Conservation (phyloP, 2,329 filamentous ascomycete species). For the Herpotrichia juniperi region DNA sequence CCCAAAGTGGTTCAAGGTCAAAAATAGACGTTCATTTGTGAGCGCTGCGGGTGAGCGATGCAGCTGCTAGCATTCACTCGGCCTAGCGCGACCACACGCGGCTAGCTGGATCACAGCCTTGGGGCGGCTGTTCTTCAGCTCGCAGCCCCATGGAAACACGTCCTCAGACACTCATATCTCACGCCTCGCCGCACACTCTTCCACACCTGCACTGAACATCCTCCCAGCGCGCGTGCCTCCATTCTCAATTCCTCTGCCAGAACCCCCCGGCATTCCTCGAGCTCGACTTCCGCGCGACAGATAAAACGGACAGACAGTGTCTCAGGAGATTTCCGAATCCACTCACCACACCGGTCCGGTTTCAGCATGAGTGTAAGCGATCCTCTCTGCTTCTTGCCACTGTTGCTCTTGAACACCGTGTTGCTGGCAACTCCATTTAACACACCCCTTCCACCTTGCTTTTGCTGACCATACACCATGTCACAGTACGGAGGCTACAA, state of each 20-base stretch:
- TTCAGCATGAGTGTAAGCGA: conserved; percentile 49
- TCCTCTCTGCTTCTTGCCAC: conserved; percentile 18
- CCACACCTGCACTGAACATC: conserved; percentile 10
- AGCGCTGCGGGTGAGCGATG: conserved; percentile 9
- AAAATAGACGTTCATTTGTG: conserved; percentile 21
- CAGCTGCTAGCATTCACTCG: background rate
- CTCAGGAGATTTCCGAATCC: conserved; percentile 40
- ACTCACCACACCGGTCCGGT: conserved; percentile 39
- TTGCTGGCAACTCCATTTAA: conserved; percentile 11
- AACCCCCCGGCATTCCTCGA: background rate
- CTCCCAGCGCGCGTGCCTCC: background rate
- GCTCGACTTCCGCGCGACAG: conserved; percentile 11
- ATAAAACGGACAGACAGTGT: conserved; percentile 26
- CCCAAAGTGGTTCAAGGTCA: conserved; percentile 15
- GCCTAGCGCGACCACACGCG: background rate
- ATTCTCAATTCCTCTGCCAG: background rate
- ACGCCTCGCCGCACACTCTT: conserved; percentile 2
- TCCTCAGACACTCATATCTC: conserved; percentile 10
- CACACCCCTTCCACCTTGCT: conserved; percentile 7
- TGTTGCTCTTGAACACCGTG: background rate
- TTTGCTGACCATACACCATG: conserved; percentile 22
- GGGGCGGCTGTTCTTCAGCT: conserved; percentile 14
- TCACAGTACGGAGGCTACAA: conserved; percentile 47
- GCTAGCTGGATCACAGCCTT: background rate
- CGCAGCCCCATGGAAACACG: conserved; percentile 14